Conservation (phyloP, 768 basidiomycete species). For the Leccinum arenicola region DNA sequence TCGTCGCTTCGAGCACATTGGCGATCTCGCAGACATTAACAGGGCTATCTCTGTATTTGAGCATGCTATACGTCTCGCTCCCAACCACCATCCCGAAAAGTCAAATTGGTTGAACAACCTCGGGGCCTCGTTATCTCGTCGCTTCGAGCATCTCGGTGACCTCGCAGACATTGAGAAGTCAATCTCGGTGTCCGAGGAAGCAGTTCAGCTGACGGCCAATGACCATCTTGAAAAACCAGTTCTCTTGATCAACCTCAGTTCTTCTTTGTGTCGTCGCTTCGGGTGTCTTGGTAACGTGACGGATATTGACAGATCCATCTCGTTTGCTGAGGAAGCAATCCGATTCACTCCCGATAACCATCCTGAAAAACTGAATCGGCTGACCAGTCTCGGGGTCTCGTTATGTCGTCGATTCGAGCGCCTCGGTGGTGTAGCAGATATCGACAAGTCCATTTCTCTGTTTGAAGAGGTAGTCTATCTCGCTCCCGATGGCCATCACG, state of each 20-base stretch:
- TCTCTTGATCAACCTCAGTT: neutral
- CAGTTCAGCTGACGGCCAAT: neutral
- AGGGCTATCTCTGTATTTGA: neutral
- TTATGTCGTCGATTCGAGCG: neutral
- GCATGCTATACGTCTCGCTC: neutral
- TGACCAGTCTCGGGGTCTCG: neutral
- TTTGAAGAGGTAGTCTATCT: neutral
- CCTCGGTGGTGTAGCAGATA: neutral
- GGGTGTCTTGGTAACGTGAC: neutral
- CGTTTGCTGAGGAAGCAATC: neutral
- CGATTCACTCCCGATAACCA: neutral
- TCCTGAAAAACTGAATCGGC: neutral
- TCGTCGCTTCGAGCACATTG: neutral
- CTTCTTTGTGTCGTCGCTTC: neutral
- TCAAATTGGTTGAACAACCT: neutral
- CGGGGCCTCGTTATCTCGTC: neutral
- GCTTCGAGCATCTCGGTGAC: neutral
- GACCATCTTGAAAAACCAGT: neutral
- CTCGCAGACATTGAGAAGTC: neutral
- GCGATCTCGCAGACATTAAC: neutral
- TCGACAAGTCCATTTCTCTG: neutral
- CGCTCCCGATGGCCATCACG: neutral
- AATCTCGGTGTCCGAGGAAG: neutral
- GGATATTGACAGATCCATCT: neutral
- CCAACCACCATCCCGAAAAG: neutral